Evolutionary conservation across 305 asterid genomes (phyloP).

Genomic region (Fraxinus dipetala): DNA sequence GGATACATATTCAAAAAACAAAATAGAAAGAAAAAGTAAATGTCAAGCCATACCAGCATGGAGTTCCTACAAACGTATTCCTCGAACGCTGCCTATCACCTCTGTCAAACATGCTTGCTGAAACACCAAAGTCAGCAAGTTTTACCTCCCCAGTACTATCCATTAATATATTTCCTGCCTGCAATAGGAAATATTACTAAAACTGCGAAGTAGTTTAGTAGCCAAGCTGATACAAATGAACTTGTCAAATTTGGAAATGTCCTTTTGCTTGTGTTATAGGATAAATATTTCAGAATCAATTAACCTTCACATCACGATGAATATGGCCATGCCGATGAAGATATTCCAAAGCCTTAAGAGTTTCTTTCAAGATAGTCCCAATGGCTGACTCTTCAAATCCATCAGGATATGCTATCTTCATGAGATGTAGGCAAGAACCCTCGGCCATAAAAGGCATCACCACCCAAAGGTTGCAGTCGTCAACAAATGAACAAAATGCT

Average conservation of each 20-base stretch:
- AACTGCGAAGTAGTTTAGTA: conserved; percentile 18
- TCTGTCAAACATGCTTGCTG: conserved; percentile 92
- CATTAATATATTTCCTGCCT: conserved; percentile 96
- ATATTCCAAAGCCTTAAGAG: conserved; percentile 90
- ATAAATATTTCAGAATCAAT: conserved; percentile 18
- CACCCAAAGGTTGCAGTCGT: conserved; percentile 93
- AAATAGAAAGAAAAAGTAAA: conserved; percentile 18
- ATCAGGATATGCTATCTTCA: conserved; percentile 92
- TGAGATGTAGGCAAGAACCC: conserved; percentile 97
- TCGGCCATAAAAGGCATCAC: conserved; percentile 97
- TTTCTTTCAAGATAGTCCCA: conserved; percentile 81
- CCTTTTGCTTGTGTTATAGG: not conserved
- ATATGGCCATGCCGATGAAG: conserved; percentile 94
- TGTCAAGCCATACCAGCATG: conserved; percentile 71
- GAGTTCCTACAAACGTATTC: conserved; percentile 98
- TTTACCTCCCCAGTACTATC: conserved; percentile 84
- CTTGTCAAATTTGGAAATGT: conserved; percentile 22
- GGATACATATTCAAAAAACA: not conserved
- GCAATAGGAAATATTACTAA: conserved; percentile 30
- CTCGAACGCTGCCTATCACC: conserved; percentile 97
- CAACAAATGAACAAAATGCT: conserved; percentile 93
- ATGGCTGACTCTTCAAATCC: conserved; percentile 96
- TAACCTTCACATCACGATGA: conserved; percentile 97
- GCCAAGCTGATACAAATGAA: not conserved
- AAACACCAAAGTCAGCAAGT: conserved; percentile 98